Conservation (phyloP, 129 eudicot species). For the Deinandra increscens region DNA sequence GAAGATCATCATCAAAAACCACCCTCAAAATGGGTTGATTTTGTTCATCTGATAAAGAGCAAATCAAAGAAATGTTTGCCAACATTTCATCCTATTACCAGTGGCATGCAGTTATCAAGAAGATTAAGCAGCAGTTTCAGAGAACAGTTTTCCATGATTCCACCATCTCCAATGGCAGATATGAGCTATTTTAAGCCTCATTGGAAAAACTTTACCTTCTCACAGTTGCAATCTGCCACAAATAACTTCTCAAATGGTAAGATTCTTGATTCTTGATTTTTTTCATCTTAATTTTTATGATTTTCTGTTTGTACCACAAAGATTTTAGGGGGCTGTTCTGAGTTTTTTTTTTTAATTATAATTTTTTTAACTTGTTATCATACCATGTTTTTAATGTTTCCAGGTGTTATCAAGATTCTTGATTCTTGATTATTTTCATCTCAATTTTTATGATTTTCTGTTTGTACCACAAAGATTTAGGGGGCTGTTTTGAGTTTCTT, state of each 20-base stretch:
- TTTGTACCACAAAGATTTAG: no score
- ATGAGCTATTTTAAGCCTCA: slow-evolving; percentile 66
- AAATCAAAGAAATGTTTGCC: slow-evolving; percentile 55
- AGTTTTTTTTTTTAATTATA: not conserved
- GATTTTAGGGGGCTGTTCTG: not conserved
- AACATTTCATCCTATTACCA: slow-evolving; percentile 46
- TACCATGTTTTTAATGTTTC: not conserved
- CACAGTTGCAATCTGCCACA: slow-evolving; percentile 80
- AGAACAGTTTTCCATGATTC: slow-evolving; percentile 37
- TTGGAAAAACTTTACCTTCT: slow-evolving; percentile 65
- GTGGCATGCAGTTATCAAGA: slow-evolving; percentile 51
- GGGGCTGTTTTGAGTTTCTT: no score
- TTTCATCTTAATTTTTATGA: not conserved
- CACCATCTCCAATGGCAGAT: slow-evolving; percentile 33
- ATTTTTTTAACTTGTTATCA: no score
- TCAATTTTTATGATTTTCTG: no score
- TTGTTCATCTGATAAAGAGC: slow-evolving; percentile 44
- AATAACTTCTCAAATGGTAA: slow-evolving; percentile 69
- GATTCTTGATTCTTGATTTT: slow-evolving; percentile 9
- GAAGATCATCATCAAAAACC: slow-evolving; percentile 38
- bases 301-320: slow-evolving; percentile 1
- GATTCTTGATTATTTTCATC: no score
- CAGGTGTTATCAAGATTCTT: no score
- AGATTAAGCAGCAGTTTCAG: slow-evolving; percentile 70
- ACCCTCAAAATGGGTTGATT: slow-evolving; percentile 49